Evolutionary conservation across 148 eudicot genomes (phyloP).

Genomic region (Camellia granthamiana): DNA sequence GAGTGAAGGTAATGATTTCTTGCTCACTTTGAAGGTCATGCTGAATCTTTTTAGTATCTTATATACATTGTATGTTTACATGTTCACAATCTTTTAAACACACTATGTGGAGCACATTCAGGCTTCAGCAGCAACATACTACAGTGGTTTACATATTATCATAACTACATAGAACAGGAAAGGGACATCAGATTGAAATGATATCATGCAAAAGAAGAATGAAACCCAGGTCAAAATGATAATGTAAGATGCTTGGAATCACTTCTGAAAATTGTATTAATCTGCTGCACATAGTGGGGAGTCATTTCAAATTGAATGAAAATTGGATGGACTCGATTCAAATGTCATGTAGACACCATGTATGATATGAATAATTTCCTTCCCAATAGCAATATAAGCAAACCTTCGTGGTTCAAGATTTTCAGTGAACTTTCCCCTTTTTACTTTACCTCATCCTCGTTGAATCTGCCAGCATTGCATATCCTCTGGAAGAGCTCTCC

Average conservation of each 20-base stretch:
- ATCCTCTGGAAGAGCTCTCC: conserved; percentile 62
- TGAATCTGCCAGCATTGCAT: conserved; percentile 51
- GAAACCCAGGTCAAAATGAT: neutral
- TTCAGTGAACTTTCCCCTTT: neutral
- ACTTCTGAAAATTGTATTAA: neutral
- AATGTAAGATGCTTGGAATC: neutral
- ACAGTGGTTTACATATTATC: neutral
- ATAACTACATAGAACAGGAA: neutral
- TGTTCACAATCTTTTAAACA: neutral
- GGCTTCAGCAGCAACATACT: neutral
- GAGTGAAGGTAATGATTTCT: neutral
- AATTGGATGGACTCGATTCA: neutral
- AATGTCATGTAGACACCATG: neutral
- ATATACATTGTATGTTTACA: neutral
- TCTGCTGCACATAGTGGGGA: neutral
- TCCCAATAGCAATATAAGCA: neutral
- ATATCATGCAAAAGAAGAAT: neutral
- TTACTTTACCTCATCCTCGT: conserved; percentile 51
- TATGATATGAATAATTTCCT: neutral
- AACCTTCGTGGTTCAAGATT: neutral
- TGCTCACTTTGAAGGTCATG: neutral
- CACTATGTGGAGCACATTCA: neutral
- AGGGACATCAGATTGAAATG: neutral
- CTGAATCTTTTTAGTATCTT: neutral
- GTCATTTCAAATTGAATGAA: neutral